Evolutionary conservation across 495 filamentous ascomycete species (phyloP).

Genomic region (Penicillium cosmopolitanum): DNA sequence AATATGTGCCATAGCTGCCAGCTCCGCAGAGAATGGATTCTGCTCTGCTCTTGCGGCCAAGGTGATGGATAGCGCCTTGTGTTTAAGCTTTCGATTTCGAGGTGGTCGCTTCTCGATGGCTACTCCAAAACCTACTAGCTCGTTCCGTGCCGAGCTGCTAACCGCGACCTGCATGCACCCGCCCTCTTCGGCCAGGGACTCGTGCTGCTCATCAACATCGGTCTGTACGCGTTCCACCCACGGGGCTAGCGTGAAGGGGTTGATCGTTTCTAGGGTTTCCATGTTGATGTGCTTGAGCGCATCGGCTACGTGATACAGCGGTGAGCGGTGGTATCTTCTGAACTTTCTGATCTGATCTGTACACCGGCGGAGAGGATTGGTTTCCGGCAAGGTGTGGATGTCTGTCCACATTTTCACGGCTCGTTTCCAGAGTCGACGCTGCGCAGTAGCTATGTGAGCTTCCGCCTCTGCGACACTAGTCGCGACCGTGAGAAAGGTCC

Average conservation of each 20-base stretch:
- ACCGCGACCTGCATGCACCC: slow-evolving; percentile 14
- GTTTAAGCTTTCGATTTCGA: slow-evolving; percentile 14
- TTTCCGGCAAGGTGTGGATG: not conserved
- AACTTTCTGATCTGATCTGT: slow-evolving; percentile 4
- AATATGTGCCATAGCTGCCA: slow-evolving; percentile 23
- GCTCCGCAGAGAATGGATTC: slow-evolving; percentile 23
- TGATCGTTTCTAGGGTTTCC: slow-evolving; percentile 1
- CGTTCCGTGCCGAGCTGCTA: too few relatives aligned
- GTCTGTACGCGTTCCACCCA: slow-evolving; percentile 19
- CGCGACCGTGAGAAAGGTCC: not conserved
- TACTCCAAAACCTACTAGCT: too few relatives aligned
- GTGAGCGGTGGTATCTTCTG: slow-evolving; percentile 3
- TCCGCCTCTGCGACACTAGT: slow-evolving; percentile 5
- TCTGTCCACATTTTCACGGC: not conserved
- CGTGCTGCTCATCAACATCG: not conserved
- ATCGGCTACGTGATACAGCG: not conserved
- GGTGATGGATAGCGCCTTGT: slow-evolving; percentile 15
- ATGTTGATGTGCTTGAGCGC: slow-evolving; percentile 4
- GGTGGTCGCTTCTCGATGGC: slow-evolving; percentile 7
- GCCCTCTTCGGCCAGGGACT: slow-evolving; percentile 8
- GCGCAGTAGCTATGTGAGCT: not conserved
- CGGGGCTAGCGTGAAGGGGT: slow-evolving; percentile 10
- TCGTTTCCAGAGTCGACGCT: not conserved
- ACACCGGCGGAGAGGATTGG: slow-evolving; percentile 1
- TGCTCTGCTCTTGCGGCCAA: slow-evolving; percentile 16